phyloP scores from a whole-genome alignment of 2,329 filamentous ascomycete genomes.

The Beauveria sp. region DNA sequence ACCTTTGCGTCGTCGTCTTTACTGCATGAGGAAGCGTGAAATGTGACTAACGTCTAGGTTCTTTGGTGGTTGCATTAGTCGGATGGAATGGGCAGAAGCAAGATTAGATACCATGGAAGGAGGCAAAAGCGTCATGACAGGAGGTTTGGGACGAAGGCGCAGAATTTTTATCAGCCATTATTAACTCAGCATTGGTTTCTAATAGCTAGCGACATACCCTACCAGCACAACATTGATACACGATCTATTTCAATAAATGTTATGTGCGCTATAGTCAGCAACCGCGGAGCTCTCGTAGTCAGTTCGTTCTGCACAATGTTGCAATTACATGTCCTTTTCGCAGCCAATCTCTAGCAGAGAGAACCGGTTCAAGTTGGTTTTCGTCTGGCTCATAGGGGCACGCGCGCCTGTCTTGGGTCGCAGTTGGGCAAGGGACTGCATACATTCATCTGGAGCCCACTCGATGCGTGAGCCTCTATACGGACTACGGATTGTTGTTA shows the following conservation, averaged over 20 bases:
- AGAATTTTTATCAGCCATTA: neutral
- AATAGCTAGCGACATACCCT: slow-evolving; percentile 1
- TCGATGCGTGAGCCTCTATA: slow-evolving; percentile 67
- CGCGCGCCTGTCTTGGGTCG: slow-evolving; percentile 17
- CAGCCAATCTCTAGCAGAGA: neutral
- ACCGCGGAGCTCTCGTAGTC: neutral
- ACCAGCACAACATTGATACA: slow-evolving; percentile 1
- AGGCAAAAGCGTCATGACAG: neutral
- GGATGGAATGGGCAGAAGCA: neutral
- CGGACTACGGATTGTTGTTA: slow-evolving; percentile 36
- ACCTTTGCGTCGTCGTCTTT: neutral
- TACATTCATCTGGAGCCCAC: slow-evolving; percentile 67
- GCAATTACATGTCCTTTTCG: neutral
- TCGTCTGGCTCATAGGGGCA: slow-evolving; percentile 22
- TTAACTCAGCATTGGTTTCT: neutral
- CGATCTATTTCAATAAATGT: neutral
- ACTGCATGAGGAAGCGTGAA: neutral
- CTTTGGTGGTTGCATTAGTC: neutral
- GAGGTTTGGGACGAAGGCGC: neutral
- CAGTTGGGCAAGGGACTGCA: slow-evolving; percentile 40
- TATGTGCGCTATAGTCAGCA: neutral
- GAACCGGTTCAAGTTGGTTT: neutral
- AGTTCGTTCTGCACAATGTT: neutral
- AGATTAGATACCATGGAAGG: slow-evolving; percentile 2
- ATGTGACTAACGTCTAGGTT: neutral